These are phyloP conservation scores for Raphidocelis subcapitata DNA, from an alignment of 139 green algal species.

Conservation along the genomic window DNA sequence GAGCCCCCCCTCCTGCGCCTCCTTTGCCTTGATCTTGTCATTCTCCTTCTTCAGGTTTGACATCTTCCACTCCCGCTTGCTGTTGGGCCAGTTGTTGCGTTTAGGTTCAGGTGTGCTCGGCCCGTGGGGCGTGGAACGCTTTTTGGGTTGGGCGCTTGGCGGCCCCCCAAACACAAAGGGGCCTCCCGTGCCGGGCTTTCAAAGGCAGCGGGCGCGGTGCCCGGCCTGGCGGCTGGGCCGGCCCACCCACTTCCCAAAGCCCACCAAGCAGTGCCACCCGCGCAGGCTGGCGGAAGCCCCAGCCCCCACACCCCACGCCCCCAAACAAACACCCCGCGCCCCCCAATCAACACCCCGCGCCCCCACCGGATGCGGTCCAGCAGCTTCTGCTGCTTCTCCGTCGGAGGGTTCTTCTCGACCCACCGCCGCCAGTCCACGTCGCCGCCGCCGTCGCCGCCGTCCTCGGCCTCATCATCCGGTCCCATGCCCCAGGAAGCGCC, in stretches of 20 bases:
- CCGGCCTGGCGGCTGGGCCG: too few species aligned
- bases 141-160: too few species aligned
- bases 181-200: too few species aligned
- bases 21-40: conserved; percentile 80
- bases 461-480: conserved; percentile 13
- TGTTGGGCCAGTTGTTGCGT: too few species aligned
- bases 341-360: background rate
- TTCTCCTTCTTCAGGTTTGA: conserved; percentile 76
- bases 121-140: too few species aligned
- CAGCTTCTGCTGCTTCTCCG: conserved; percentile 88
- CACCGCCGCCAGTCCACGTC: conserved; percentile 69
- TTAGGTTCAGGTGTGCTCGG: too few species aligned
- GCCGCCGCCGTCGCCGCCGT: background rate
- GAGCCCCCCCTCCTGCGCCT: conserved; percentile 62
- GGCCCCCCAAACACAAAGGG: too few species aligned
- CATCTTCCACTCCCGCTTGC: conserved; percentile 72
- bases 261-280: too few species aligned
- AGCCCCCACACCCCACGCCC: background rate
- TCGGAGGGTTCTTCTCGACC: conserved; percentile 59
- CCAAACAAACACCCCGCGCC: background rate
- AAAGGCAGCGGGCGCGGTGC: too few species aligned
- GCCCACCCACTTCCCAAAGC: too few species aligned
- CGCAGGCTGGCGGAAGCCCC: too few species aligned
- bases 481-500: conserved; percentile 37
- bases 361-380: conserved; percentile 77